Conservation (phyloP, 1,284 basidiomycete species). For the Sporisorium reilianum region DNA sequence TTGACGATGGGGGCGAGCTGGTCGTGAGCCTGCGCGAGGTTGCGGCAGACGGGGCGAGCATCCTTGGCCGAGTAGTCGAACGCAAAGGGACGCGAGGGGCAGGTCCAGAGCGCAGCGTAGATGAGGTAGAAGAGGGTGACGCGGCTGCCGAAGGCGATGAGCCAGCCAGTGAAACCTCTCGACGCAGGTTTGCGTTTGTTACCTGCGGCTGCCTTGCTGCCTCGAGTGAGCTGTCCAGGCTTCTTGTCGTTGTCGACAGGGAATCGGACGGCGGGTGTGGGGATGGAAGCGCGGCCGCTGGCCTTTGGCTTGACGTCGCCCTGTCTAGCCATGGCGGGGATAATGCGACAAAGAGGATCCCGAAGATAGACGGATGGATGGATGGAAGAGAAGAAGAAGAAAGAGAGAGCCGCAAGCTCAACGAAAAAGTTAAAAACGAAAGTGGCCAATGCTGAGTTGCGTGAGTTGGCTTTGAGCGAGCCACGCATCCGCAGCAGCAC, state of each 20-base stretch:
- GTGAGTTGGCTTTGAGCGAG: neutral
- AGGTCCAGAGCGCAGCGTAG: conserved; percentile 59
- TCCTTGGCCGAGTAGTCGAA: conserved; percentile 62
- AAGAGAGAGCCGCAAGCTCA: too few species aligned
- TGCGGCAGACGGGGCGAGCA: conserved; percentile 58
- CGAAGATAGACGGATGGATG: conserved; percentile 11
- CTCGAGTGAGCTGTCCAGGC: conserved; percentile 16
- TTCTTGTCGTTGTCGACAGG: conserved; percentile 23
- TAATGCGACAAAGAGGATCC: neutral
- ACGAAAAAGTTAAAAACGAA: neutral
- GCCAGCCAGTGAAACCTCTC: conserved; percentile 41
- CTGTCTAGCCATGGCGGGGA: conserved; percentile 15
- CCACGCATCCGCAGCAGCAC: neutral
- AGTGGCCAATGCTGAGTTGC: conserved; percentile 22
- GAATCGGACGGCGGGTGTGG: conserved; percentile 42
- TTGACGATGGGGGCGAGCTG: conserved; percentile 56
- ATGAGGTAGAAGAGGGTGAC: conserved; percentile 56
- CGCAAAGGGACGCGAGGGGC: conserved; percentile 59
- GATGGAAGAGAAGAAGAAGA: conserved; percentile 10
- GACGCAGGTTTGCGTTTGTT: conserved; percentile 15
- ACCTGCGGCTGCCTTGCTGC: neutral
- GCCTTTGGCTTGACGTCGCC: conserved; percentile 26
- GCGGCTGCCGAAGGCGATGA: conserved; percentile 39
- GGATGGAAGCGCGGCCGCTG: conserved; percentile 40
- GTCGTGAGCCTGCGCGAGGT: conserved; percentile 55